phyloP scores from a whole-genome alignment of 108 stramenopile genomes.

The Seminavis robusta region DNA sequence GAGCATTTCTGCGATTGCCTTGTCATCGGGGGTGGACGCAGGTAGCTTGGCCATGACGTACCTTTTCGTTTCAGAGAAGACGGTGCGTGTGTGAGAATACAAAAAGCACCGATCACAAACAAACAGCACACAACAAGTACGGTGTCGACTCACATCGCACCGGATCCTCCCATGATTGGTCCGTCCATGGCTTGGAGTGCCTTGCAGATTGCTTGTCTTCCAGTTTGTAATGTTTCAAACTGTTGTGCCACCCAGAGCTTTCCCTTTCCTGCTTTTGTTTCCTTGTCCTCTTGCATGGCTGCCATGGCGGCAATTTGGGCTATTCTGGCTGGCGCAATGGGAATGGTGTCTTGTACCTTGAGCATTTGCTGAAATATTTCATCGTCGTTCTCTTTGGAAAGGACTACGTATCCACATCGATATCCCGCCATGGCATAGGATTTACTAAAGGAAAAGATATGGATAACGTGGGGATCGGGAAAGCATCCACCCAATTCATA shows the following conservation, averaged over 20 bases:
- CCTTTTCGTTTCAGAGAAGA: too few relatives aligned
- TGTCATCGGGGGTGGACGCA: constrained; percentile 7
- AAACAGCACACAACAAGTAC: too few relatives aligned
- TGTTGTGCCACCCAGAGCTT: constrained; percentile 70
- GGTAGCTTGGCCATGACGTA: constrained; percentile 91
- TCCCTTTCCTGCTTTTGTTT: not conserved
- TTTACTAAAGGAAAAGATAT: constrained; percentile 88
- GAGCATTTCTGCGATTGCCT: constrained; percentile 62
- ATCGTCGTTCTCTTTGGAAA: constrained; percentile 35
- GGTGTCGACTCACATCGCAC: too few relatives aligned
- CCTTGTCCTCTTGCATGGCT: constrained; percentile 64
- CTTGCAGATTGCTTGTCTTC: constrained; percentile 67
- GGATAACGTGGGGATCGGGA: constrained; percentile 66
- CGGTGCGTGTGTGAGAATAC: too few relatives aligned
- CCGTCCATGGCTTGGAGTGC: constrained; percentile 64
- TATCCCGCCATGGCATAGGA: constrained; percentile 91
- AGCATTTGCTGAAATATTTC: constrained; percentile 27
- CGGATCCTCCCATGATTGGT: constrained; percentile 72
- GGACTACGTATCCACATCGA: constrained; percentile 84
- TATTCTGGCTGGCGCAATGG: constrained; percentile 83
- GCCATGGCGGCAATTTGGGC: constrained; percentile 85
- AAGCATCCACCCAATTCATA: constrained; percentile 41
- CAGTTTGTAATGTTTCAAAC: constrained; percentile 57
- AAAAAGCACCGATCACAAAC: too few relatives aligned
- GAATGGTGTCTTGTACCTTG: constrained; percentile 83